phyloP scores from a whole-genome alignment of 1,284 basidiomycete species.

The Ganoderma lucidum region DNA sequence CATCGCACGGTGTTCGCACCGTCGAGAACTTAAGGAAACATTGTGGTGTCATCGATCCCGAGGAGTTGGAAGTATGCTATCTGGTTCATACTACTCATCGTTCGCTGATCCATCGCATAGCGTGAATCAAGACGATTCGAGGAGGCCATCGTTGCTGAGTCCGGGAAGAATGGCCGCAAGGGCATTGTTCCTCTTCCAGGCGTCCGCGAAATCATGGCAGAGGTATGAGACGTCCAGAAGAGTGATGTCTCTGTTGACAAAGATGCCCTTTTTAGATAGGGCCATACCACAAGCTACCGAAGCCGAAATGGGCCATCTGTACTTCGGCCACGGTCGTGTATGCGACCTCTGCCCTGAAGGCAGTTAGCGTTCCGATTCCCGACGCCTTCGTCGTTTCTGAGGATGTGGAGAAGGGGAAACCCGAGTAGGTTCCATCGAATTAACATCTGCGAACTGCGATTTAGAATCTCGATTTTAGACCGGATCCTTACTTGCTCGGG shows the following conservation, averaged over 20 bases:
- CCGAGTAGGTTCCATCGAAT: conserved; percentile 54
- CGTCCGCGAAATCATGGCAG: conserved; percentile 58
- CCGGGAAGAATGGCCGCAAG: conserved; percentile 56
- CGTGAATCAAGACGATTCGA: conserved; percentile 74
- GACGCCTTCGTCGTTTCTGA: conserved; percentile 81
- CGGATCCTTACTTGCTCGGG: conserved; percentile 86
- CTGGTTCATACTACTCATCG: conserved; percentile 55
- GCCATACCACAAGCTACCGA: conserved; percentile 52
- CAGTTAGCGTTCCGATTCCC: conserved; percentile 62
- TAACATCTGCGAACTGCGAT: neutral
- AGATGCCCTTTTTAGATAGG: conserved; percentile 49
- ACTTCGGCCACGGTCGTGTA: conserved; percentile 72
- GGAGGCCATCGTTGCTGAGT: conserved; percentile 65
- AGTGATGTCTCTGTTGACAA: neutral
- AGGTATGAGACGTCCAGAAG: conserved; percentile 44
- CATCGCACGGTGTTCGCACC: conserved; percentile 83
- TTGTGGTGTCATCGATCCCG: conserved; percentile 75
- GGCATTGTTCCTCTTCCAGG: conserved; percentile 75
- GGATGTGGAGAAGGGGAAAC: conserved; percentile 84
- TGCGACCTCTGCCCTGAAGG: conserved; percentile 60
- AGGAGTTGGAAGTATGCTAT: conserved; percentile 65
- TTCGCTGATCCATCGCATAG: conserved; percentile 46
- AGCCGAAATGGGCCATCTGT: conserved; percentile 71
- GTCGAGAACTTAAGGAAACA: conserved; percentile 78
- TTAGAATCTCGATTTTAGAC: conserved; percentile 55